These are phyloP conservation scores for Trichophyton mentagrophytes DNA, from an alignment of 2,329 filamentous ascomycete genomes.

Conservation along the genomic window DNA sequence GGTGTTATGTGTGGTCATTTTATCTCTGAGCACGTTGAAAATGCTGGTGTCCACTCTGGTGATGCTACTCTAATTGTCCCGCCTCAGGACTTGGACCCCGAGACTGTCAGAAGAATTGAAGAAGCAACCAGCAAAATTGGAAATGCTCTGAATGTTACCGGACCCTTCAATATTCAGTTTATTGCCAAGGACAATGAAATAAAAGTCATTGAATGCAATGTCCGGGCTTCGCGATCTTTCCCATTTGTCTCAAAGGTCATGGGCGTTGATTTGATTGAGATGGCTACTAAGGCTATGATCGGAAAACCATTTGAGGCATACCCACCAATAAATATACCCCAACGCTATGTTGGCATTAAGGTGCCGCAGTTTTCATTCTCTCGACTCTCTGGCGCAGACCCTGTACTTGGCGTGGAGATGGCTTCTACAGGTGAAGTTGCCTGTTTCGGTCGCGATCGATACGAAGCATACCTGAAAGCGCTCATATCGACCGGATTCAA, in stretches of 20 bases:
- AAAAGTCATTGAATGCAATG: conserved; percentile 99
- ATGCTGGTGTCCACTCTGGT: conserved; percentile 95
- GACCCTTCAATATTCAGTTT: conserved; percentile 98
- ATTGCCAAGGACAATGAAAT: conserved; percentile 99
- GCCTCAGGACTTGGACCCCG: conserved; percentile 79
- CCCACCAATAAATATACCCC: conserved; percentile 59
- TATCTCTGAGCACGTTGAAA: conserved; percentile 97
- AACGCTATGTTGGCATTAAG: conserved; percentile 87
- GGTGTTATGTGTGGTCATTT: conserved; percentile 89
- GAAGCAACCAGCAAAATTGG: conserved; percentile 94
- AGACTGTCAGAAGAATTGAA: conserved; percentile 82
- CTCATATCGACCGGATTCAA: conserved; percentile 92
- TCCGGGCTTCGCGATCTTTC: conserved; percentile 89
- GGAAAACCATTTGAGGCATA: conserved; percentile 71
- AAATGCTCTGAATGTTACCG: conserved; percentile 84
- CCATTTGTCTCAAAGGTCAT: conserved; percentile 98
- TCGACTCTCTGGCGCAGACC: conserved; percentile 85
- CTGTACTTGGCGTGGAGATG: conserved; percentile 96
- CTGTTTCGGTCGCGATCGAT: conserved; percentile 89
- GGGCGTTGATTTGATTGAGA: conserved; percentile 93
- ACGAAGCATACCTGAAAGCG: conserved; percentile 94
- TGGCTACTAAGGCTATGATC: conserved; percentile 96
- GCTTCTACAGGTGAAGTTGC: conserved; percentile 97
- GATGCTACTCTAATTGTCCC: conserved; percentile 92
- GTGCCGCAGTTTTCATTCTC: conserved; percentile 99